Evolutionary conservation across 2,329 filamentous ascomycete species (phyloP), one percentile per base, ranked within the genome.

Genomic region (Dichotomopilus funicola): DNA sequence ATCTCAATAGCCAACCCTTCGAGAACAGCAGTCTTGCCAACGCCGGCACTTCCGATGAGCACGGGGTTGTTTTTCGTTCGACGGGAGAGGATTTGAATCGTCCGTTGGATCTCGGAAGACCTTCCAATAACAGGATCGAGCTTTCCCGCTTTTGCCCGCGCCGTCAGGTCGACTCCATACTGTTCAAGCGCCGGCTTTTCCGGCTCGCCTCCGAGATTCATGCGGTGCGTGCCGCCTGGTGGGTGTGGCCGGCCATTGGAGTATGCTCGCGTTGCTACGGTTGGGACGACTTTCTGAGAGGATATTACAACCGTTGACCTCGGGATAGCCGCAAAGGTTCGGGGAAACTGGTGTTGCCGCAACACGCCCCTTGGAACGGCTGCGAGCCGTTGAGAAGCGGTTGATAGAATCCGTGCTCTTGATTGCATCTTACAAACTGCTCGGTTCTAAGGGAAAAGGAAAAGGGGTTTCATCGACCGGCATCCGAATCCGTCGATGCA

Each of bases 61-160:
- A 96, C 91, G 0, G 92, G 92, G 62, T 95, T 95, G 66, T 96
- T 97, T 72, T 97, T 97, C 6, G 94, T 97, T 58, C 94, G 80
- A 60, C 94, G 79, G 12, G 91, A 96, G 1, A 99, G 74, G 9
- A 99, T 88, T 67, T 97, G 94, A 57, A 97, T 96, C 0, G 91
- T 96, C 49, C 94, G 80, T 67, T 96, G 89, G 51, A 97, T 96
- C 69, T 96, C 94, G 5, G 82, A 78, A 65, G 96, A 91, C 69
- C 94, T 81, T 19, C 94, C 94, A 66, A 99, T 97, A 11, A 97
- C 92, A 0, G 94, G 94, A 67, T 99, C 94, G 3, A 99, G 79
- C 68, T 96, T 96, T 42, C 94, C 94, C 49, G 88, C 87, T 68
- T 81, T 88, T 19, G 94, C 94, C 65, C 82, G 83, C 10, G 83